phyloP scores from a whole-genome alignment of 2,329 filamentous ascomycete genomes.

The Aspergillus melleus region DNA sequence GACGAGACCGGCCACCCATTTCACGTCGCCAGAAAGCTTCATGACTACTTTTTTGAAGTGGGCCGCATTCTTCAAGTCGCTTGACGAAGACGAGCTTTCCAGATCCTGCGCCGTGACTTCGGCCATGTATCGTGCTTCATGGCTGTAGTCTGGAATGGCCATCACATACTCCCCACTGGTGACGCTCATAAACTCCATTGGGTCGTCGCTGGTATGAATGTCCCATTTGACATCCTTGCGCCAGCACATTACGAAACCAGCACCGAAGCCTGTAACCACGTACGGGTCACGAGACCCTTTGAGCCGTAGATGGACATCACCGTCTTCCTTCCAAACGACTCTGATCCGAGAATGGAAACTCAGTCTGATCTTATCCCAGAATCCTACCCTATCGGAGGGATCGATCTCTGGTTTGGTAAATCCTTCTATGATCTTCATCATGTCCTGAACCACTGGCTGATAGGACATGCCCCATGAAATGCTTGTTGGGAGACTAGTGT shows the following conservation, averaged over 20 bases:
- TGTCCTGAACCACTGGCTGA: conserved; percentile 96
- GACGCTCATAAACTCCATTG: conserved; percentile 90
- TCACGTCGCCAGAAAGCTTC: conserved; percentile 95
- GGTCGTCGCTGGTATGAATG: conserved; percentile 80
- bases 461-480: conserved; percentile 98
- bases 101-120: conserved; percentile 50
- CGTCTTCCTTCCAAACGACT: conserved; percentile 90
- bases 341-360: conserved; percentile 90
- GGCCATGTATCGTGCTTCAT: conserved; percentile 71
- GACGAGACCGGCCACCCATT: conserved; percentile 86
- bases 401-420: conserved; percentile 96
- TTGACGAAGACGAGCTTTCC: conserved; percentile 62
- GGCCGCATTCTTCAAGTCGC: conserved; percentile 69
- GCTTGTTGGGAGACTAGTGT: conserved; percentile 84
- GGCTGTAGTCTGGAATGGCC: conserved; percentile 89
- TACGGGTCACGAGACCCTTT: conserved; percentile 92
- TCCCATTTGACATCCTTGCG: conserved; percentile 88
- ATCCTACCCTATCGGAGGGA: conserved; percentile 88
- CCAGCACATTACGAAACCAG: conserved; percentile 98
- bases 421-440: conserved; percentile 99
- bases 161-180: conserved; percentile 94
- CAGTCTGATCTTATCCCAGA: conserved; percentile 97
- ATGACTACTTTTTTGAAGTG: conserved; percentile 97
- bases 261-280: conserved; percentile 84
- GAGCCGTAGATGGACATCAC: conserved; percentile 88